phyloP scores from a whole-genome alignment of 345 rosid species.

The Toxicodendron radicans region DNA sequence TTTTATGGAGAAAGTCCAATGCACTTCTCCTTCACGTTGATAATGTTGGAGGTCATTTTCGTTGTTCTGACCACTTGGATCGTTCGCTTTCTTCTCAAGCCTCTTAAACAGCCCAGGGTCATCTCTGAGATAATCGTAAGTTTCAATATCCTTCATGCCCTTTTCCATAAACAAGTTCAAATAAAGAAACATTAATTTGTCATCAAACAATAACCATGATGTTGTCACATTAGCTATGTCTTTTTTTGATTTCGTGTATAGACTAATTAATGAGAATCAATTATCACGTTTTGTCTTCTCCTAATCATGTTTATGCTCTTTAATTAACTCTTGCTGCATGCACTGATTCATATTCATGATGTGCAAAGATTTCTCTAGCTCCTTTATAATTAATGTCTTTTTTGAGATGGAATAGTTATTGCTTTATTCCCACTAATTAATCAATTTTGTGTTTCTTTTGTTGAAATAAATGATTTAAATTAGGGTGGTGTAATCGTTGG shows the following conservation, averaged over 20 bases:
- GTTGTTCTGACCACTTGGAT: slow-evolving; percentile 36
- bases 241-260: too few species aligned
- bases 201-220: too few species aligned
- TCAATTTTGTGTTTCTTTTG: not conserved
- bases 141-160: not conserved
- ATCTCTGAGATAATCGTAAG: slow-evolving; percentile 72
- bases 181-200: too few species aligned
- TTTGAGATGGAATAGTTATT: not conserved
- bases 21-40: slow-evolving; percentile 32
- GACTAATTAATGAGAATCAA: too few species aligned
- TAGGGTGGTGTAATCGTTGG: slow-evolving; percentile 82
- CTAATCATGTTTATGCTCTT: too few species aligned
- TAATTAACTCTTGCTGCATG: too few species aligned
- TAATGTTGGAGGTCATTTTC: slow-evolving; percentile 44
- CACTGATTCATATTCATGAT: too few species aligned
- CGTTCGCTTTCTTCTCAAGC: slow-evolving; percentile 58
- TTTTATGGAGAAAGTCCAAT: slow-evolving; percentile 48
- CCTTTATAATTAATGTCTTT: not conserved
- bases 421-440: too few species aligned
- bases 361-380: not conserved
- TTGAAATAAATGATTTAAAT: slow-evolving; percentile 1
- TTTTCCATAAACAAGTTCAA: too few species aligned
- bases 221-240: too few species aligned
- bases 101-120: slow-evolving; percentile 68
- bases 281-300: too few species aligned